A percentile compares a stretch with the other conserved stretches of the same genome.
Evolutionary conservation across 2,329 filamentous ascomycete species (phyloP).

Genomic region (Epichloe gansuensis): DNA sequence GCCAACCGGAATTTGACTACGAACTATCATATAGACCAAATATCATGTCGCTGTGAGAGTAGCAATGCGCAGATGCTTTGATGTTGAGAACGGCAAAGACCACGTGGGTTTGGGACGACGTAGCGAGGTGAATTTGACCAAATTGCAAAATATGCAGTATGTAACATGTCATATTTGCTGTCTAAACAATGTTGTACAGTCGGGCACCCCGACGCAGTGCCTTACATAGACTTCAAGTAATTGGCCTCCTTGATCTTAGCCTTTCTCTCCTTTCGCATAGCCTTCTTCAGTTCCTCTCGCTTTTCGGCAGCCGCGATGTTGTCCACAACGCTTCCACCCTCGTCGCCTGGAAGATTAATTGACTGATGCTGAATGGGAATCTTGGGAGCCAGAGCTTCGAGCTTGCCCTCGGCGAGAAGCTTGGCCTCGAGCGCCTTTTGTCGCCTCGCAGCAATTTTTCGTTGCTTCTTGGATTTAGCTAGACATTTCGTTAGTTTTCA

Average conservation of each 20-base stretch:
- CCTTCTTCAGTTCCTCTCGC: conserved; percentile 52
- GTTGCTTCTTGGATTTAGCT: conserved; percentile 80
- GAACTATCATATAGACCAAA: too few relatives aligned
- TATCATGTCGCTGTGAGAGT: too few relatives aligned
- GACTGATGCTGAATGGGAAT: conserved; percentile 66
- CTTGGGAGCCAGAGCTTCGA: conserved; percentile 52
- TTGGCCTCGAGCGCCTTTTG: conserved; percentile 42
- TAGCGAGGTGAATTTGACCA: not conserved
- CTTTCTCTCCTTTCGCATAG: conserved; percentile 63
- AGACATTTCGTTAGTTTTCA: conserved; percentile 1
- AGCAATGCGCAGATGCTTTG: not conserved
- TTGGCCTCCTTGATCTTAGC: conserved; percentile 73
- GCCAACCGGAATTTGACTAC: too few relatives aligned
- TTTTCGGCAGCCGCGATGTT: conserved; percentile 35
- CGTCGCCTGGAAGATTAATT: conserved; percentile 52
- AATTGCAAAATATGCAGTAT: conserved; percentile 8
- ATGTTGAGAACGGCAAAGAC: not conserved
- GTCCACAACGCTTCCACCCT: conserved; percentile 28
- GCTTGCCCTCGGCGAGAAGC: conserved; percentile 51
- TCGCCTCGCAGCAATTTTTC: conserved; percentile 55
- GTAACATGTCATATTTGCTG: conserved; percentile 14
- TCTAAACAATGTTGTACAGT: conserved; percentile 9
- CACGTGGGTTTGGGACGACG: not conserved
- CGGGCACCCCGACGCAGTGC: not conserved
- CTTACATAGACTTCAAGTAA: conserved; percentile 68